These are phyloP conservation scores for Globisporangium canariense DNA, from an alignment of 352 stramenopile genomes.

Conservation along the genomic window DNA sequence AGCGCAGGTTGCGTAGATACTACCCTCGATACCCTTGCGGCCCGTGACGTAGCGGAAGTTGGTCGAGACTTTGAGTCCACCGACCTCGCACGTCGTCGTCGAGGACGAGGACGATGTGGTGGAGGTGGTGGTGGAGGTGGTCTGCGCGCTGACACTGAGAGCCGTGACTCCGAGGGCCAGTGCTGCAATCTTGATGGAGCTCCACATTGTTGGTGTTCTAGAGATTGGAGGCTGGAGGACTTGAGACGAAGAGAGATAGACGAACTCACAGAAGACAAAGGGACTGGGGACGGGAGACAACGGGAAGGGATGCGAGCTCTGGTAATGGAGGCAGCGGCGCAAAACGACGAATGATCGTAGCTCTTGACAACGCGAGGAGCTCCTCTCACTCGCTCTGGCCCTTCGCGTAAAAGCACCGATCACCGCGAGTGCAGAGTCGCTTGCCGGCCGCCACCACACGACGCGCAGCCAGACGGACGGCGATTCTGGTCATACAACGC, in stretches of 20 bases:
- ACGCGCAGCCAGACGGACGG: slow-evolving; percentile 6
- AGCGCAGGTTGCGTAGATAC: slow-evolving; percentile 42
- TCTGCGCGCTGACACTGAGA: slow-evolving; percentile 11
- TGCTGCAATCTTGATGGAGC: slow-evolving; percentile 9
- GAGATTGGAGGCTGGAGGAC: neutral
- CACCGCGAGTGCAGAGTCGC: slow-evolving; percentile 1
- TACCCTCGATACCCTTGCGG: slow-evolving; percentile 24
- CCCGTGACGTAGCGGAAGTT: slow-evolving; percentile 37
- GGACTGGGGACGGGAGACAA: neutral
- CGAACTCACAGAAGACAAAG: slow-evolving; percentile 6
- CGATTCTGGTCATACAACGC: slow-evolving; percentile 1
- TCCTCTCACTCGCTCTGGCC: neutral
- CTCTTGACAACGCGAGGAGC: neutral
- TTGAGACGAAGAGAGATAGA: slow-evolving; percentile 1
- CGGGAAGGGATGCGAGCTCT: slow-evolving; percentile 2
- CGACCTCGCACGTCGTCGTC: slow-evolving; percentile 18
- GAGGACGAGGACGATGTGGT: slow-evolving; percentile 7
- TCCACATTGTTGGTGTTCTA: slow-evolving; percentile 14
- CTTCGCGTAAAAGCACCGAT: neutral
- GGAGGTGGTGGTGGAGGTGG: slow-evolving; percentile 10
- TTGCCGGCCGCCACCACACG: neutral
- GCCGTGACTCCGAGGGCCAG: neutral
- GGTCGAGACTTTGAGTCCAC: slow-evolving; percentile 14
- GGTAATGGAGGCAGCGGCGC: slow-evolving; percentile 7
- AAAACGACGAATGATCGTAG: slow-evolving; percentile 20